These are phyloP conservation scores for Mycena chlorophos DNA, from an alignment of 768 basidiomycete species.

Conservation along the genomic window DNA sequence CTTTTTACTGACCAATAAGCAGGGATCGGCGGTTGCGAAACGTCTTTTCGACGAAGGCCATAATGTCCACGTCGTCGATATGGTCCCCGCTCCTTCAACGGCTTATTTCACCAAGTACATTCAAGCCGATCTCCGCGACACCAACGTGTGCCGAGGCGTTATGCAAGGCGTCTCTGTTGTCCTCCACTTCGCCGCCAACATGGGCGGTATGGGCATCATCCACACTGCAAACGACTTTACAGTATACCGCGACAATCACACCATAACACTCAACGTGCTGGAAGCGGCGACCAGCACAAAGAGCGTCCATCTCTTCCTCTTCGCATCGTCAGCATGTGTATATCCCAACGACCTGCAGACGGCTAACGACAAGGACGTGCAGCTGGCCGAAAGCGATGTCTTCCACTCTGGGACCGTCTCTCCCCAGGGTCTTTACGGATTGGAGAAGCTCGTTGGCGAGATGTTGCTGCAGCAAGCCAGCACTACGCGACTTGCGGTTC, in stretches of 20 bases:
- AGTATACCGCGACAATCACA: conserved; percentile 51
- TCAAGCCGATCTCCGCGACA: conserved; percentile 50
- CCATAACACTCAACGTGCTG: conserved; percentile 52
- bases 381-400: conserved; percentile 48
- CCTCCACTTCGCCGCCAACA: conserved; percentile 60
- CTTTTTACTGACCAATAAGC: background rate
- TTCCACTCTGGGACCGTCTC: conserved; percentile 31
- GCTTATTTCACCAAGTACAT: conserved; percentile 29
- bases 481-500: conserved; percentile 34
- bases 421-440: conserved; percentile 59
- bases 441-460: conserved; percentile 57
- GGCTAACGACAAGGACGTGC: conserved; percentile 32
- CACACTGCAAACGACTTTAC: conserved; percentile 48
- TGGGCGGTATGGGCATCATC: conserved; percentile 68
- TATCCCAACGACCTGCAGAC: conserved; percentile 49
- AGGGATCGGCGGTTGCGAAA: conserved; percentile 56
- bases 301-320: conserved; percentile 48
- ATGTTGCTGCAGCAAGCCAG: conserved; percentile 37
- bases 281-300: conserved; percentile 34
- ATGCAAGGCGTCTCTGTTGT: conserved; percentile 41
- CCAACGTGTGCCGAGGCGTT: conserved; percentile 38
- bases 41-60: conserved; percentile 34
- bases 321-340: conserved; percentile 60
- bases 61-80: conserved; percentile 47
- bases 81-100: conserved; percentile 22